Conservation (phyloP, 2,329 filamentous ascomycete species). For the Fusarium domesticum region DNA sequence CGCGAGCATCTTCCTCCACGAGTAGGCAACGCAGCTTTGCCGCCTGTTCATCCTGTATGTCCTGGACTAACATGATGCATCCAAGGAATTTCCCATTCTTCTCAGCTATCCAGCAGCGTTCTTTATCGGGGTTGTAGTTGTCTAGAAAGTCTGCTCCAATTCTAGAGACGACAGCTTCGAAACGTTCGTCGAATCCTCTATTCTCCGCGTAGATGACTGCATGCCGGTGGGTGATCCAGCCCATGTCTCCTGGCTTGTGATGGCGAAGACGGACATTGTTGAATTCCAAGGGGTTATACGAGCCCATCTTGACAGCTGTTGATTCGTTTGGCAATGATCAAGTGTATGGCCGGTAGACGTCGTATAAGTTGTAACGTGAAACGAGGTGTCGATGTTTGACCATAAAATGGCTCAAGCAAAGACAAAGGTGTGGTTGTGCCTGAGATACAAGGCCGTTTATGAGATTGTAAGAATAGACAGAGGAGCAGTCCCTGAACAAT, state of each 20-base stretch:
- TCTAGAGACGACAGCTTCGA: conserved; percentile 23
- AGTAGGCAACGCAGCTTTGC: conserved; percentile 27
- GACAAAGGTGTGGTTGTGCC: too few species aligned
- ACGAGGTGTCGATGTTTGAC: too few species aligned
- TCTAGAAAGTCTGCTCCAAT: conserved; percentile 27
- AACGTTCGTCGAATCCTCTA: conserved; percentile 17
- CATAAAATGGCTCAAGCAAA: too few species aligned
- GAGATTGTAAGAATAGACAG: too few species aligned
- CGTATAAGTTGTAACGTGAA: not conserved
- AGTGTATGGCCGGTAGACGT: not conserved
- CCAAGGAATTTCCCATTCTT: conserved; percentile 22
- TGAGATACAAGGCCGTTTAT: too few species aligned
- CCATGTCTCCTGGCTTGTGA: conserved; percentile 13
- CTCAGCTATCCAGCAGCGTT: conserved; percentile 32
- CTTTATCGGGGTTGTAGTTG: conserved; percentile 19
- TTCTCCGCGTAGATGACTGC: conserved; percentile 21
- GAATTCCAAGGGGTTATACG: not conserved
- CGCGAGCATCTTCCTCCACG: conserved; percentile 13
- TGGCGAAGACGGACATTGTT: not conserved
- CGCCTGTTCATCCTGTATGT: conserved; percentile 6
- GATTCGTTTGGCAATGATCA: not conserved
- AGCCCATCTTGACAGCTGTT: not conserved
- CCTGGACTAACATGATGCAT: conserved; percentile 24
- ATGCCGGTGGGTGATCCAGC: conserved; percentile 27
- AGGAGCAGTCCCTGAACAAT: too few species aligned